phyloP scores from a whole-genome alignment of 2,329 filamentous ascomycete genomes.

The Tolypocladium ophioglossoides region DNA sequence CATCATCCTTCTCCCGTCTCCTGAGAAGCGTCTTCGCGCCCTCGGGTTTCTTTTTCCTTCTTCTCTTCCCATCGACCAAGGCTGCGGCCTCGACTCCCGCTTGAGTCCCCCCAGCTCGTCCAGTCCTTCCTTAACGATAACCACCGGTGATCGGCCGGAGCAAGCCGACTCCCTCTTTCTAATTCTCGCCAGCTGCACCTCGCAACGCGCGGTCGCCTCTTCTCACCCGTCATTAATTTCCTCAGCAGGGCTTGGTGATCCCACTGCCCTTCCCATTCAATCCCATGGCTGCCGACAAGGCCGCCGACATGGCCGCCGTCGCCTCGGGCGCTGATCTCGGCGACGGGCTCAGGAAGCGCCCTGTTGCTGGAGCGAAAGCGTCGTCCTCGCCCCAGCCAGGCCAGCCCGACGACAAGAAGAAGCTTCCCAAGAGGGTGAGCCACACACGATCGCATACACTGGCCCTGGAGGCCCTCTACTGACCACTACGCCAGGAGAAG shows the following conservation, averaged over 20 bases:
- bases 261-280: conserved; percentile 1
- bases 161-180: conserved; percentile 8
- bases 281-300: conserved; percentile 43
- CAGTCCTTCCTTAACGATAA: conserved; percentile 20
- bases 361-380: conserved; percentile 26
- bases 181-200: not conserved
- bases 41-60: conserved; percentile 7
- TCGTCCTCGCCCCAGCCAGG: conserved; percentile 22
- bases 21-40: conserved; percentile 5
- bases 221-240: conserved; percentile 1
- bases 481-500: conserved; percentile 30
- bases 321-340: conserved; percentile 50
- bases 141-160: not conserved
- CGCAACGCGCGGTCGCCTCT: not conserved
- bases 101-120: conserved; percentile 27
- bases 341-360: conserved; percentile 46
- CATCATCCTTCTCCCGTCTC: not conserved
- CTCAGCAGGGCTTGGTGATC: not conserved
- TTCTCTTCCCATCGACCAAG: conserved; percentile 5
- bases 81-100: conserved; percentile 5
- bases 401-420: conserved; percentile 50
- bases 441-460: not conserved
- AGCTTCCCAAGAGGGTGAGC: conserved; percentile 43
- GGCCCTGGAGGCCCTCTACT: conserved; percentile 2
- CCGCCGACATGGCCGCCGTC: conserved; percentile 41